Evolutionary conservation across 2,329 filamentous ascomycete species (phyloP).

Genomic region (Calycina marina): DNA sequence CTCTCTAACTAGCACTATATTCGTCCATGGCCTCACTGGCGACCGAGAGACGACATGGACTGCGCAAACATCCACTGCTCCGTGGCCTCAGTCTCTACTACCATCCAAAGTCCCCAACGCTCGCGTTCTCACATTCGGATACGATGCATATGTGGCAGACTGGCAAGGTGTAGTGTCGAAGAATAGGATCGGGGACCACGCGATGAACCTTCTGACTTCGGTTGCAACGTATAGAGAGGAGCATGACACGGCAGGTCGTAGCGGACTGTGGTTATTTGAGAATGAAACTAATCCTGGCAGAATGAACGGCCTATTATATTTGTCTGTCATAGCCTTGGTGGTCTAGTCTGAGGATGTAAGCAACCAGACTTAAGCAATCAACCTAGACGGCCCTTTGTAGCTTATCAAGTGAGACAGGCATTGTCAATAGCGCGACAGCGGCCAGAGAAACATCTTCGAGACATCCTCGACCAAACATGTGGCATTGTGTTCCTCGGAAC

Average conservation of each 20-base stretch:
- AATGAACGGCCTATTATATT: slow-evolving; percentile 5
- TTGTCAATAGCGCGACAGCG: slow-evolving; percentile 15
- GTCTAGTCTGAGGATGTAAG: slow-evolving; percentile 2
- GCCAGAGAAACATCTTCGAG: slow-evolving; percentile 19
- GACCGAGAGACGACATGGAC: slow-evolving; percentile 27
- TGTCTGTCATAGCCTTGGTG: slow-evolving; percentile 3
- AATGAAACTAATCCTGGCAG: slow-evolving; percentile 5
- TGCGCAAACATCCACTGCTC: slow-evolving; percentile 13
- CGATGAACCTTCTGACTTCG: slow-evolving; percentile 19
- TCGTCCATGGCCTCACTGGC: slow-evolving; percentile 28
- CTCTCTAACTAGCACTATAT: slow-evolving; percentile 20
- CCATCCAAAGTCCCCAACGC: slow-evolving; percentile 19
- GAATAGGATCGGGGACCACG: slow-evolving; percentile 19
- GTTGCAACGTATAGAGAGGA: slow-evolving; percentile 16
- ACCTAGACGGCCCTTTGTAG: too few species aligned
- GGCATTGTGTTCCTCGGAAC: slow-evolving; percentile 27
- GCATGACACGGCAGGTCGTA: slow-evolving; percentile 16
- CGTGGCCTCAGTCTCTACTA: slow-evolving; percentile 25
- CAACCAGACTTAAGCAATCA: neutral
- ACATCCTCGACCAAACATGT: slow-evolving; percentile 17
- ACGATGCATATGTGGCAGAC: slow-evolving; percentile 21
- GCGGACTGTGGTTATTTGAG: slow-evolving; percentile 1
- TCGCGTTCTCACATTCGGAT: slow-evolving; percentile 27
- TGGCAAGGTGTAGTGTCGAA: slow-evolving; percentile 17
- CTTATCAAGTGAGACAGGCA: neutral